These are phyloP conservation scores for Talaromyces wortmannii DNA, from an alignment of 495 filamentous ascomycete genomes.

Conservation along the genomic window DNA sequence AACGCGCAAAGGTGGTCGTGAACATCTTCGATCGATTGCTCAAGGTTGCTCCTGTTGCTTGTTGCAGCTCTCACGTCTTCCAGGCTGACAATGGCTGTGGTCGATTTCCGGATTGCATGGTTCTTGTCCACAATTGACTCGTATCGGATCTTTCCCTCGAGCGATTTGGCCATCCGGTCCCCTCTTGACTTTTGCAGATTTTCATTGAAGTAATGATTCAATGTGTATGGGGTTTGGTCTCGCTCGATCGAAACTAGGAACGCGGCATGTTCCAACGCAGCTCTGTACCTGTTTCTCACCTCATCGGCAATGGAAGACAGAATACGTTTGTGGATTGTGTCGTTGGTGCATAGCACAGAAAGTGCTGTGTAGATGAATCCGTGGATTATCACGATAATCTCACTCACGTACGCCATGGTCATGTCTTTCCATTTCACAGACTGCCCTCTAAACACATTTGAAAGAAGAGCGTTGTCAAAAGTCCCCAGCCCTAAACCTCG, in stretches of 20 bases:
- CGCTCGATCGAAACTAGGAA: conserved; percentile 45
- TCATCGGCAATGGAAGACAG: conserved; percentile 32
- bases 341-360: conserved; percentile 31
- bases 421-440: conserved; percentile 45
- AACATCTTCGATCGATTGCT: conserved; percentile 25
- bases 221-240: conserved; percentile 32
- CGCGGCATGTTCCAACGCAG: conserved; percentile 28
- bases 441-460: conserved; percentile 44
- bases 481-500: conserved; percentile 32
- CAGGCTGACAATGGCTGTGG: not conserved
- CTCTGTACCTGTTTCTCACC: conserved; percentile 29
- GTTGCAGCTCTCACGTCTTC: not conserved
- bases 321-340: conserved; percentile 25
- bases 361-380: conserved; percentile 8
- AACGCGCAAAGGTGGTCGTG: conserved; percentile 30
- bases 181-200: conserved; percentile 27
- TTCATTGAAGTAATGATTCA: conserved; percentile 46
- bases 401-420: conserved; percentile 36
- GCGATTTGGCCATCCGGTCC: not conserved
- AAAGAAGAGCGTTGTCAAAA: conserved; percentile 31
- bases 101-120: no score
- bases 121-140: no score
- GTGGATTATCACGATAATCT: conserved; percentile 37
- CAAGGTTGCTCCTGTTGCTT: conserved; percentile 12
- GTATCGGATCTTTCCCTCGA: not conserved